Evolutionary conservation across 208 protist species (phyloP), one percentile per base, ranked within the genome.

Genomic region (Leptomonas pyrrhocoris): DNA sequence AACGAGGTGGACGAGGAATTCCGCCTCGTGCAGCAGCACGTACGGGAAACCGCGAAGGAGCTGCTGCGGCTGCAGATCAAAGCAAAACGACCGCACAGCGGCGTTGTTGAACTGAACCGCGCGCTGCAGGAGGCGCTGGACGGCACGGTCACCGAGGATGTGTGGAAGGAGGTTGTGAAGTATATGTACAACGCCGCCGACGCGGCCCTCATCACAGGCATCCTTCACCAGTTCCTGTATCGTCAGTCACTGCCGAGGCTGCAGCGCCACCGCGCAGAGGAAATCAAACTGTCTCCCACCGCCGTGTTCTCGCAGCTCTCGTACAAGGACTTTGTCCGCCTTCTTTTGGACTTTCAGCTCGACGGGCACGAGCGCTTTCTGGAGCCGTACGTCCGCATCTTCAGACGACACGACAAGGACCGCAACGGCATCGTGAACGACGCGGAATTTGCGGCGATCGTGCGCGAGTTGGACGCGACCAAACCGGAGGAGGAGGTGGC

Each of bases 1-100:
- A 96, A 98, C 70, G 89, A 98, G 49, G 86, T 98, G 12, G 92
- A 98, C 48, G 94, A 98, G 77, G 92, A 96, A 62, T 98, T 96
- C 69, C 83, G 85, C 46, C 87, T 90, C 42, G 93, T 98, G 31
- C 93, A 98, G 71, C 71, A 75, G 40, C 86, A 96, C 68, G 50
- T 98, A 2, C 86, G 91, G 45, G 81, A 90, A 59, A 96, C 92
- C 18, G 93, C 96, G 13, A 75, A 69, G 23, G 87, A 96, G 77
- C 73, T 97, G 56, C 75, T 98, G 54, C 80, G 84, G 12, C 70
- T 81, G 23, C 82, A 88, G 42, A 60, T 97, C 13, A 86, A 83
- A 63, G 77, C 73, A 7, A 83, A 85, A 68, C 58, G 69, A 11
- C 83, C 88, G 1, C 77, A 81, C 42, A 70, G 79, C 49, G 70